Base-by-base conservation (phyloP, 2,329 filamentous ascomycete genomes). In the Ophiostoma fasciatum region DNA sequence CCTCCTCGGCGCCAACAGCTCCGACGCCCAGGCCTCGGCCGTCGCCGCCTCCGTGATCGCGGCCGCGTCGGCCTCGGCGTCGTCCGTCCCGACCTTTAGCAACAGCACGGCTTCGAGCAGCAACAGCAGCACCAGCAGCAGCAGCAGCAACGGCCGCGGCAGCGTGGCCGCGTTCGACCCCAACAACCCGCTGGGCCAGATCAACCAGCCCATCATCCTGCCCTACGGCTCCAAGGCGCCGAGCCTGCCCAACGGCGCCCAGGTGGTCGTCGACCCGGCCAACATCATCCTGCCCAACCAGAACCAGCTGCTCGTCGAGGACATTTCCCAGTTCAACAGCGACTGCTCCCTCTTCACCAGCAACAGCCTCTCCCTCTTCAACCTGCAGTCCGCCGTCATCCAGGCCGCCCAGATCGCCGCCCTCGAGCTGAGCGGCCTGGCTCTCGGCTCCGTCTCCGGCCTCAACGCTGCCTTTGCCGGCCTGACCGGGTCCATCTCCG, bases 211-310 rank as follows among this genome's bases (percentile, higher is more conserved):
- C 35, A 29, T 59, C 37, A 51, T 59, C 39, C 49, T 59, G 34
- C 54, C 56, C 7, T 49, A 49, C 43, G 54, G 49, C 33, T 48
- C 49, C 13, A 42, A 46, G 13, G 48, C 53, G 5, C 53, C 53
- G 7, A 44, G 45, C 13, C 45, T 51, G 25, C 42, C 48, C 19
- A 43, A 46, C 20, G 38, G 46, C 6, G 53, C 51, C 22, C 46
- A 56, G 35, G 42, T 57, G 31, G 51, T 60, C 36, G 43, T 45
- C 6, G 58, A 59, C 42, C 58, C 58, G 8, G 58, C 58, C 14
- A 46, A 49, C 33, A 59, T 60, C 39, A 57, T 60, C 39, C 44
- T 58, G 19, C 47, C 55, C 3, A 44, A 46, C 42, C 52, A 56
- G 45, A 38, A 42, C 19, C 42, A 38, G 35, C 46, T 59, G 15